Base-by-base conservation (phyloP, 805 yeast species). In the Suhomyces pyralidae region DNA sequence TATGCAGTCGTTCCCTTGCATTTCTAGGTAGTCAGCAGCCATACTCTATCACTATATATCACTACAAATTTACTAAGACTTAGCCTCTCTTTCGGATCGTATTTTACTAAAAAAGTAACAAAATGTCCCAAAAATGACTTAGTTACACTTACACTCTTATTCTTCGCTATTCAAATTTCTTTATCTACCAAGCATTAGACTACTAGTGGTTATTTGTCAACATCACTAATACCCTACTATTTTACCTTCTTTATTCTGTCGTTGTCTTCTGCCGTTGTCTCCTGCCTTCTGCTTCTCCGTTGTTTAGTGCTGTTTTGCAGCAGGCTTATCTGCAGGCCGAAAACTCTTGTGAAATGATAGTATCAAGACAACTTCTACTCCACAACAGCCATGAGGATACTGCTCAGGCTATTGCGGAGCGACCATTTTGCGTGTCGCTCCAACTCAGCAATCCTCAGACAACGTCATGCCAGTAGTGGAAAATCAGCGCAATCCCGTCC, bases 401-500 rank as follows among this genome's bases (percentile, higher is more conserved):
- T 40, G 25, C 30, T 19, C 28, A n/a, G 28, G 45, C 53, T 51
- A 19, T 42, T 46, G 8, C 38, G 45, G 34, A 34, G 50, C 19
- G 38, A 26, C 24, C 47, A 32, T 20, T 47, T 47, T 47, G 45
- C 30, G 19, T 45, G 38, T 32, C 38, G 48, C 7, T 28, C 48
- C 10, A 45, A 32, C 26, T 19, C 24, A 19, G 15, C 42, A 24
- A 28, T 24, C 12, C 40, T 45, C 25, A 17, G 40, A 32, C 45
- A 42, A 24, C 45, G 45, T n/a, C 45, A 42, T 42, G n/a, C 45
- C 17, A 20, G 17, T 8, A 22, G 10, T 24, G 45, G 45, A 24
- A 10, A 17, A 1, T 12, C 45, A 3, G 8, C 19, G n/a, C 26
- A 22, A n/a, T 10, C 10, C 10, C 26, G n/a, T 12, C 26, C n/a